These are phyloP conservation scores for Endogone sp. DNA, from an alignment of 192 early-diverging fungal species.

Conservation along the genomic window DNA sequence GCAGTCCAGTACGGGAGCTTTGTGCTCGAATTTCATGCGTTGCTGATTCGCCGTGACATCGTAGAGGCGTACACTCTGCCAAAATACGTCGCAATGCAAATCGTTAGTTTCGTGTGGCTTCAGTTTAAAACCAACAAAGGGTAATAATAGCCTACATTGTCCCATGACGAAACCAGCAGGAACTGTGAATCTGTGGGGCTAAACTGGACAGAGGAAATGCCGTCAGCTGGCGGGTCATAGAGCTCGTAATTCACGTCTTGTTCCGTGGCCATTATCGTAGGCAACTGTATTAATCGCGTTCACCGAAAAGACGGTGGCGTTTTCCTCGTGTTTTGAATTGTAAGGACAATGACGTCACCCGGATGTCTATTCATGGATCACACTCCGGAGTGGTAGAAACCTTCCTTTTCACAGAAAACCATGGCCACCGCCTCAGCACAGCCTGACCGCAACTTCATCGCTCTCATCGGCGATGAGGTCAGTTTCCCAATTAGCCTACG, in stretches of 20 bases:
- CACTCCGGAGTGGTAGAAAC: too few species aligned
- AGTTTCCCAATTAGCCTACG: not conserved
- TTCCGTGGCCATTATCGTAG: too few species aligned
- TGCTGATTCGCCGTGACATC: conserved; percentile 65
- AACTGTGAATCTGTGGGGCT: conserved; percentile 56
- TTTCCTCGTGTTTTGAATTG: too few species aligned
- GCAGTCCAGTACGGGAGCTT: conserved; percentile 74
- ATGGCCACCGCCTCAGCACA: conserved; percentile 15
- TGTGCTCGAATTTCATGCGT: conserved; percentile 51
- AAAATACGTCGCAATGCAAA: too few species aligned
- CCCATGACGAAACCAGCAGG: conserved; percentile 88
- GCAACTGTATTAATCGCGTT: too few species aligned
- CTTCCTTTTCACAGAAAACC: too few species aligned
- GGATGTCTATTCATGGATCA: too few species aligned
- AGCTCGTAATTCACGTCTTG: conserved; percentile 85
- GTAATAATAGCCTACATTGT: conserved; percentile 54
- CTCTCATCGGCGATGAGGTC: conserved; percentile 67
- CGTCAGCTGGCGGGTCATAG: conserved; percentile 77
- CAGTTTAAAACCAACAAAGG: not conserved
- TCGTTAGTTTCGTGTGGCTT: not conserved
- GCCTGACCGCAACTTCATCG: conserved; percentile 58
- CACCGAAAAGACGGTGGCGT: too few species aligned
- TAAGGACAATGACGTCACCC: not conserved
- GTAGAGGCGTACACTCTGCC: conserved; percentile 83
- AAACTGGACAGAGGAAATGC: conserved; percentile 76